These are phyloP conservation scores for Spathaspora sp. DNA, from an alignment of 1,139 yeast genomes.

Conservation along the genomic window DNA sequence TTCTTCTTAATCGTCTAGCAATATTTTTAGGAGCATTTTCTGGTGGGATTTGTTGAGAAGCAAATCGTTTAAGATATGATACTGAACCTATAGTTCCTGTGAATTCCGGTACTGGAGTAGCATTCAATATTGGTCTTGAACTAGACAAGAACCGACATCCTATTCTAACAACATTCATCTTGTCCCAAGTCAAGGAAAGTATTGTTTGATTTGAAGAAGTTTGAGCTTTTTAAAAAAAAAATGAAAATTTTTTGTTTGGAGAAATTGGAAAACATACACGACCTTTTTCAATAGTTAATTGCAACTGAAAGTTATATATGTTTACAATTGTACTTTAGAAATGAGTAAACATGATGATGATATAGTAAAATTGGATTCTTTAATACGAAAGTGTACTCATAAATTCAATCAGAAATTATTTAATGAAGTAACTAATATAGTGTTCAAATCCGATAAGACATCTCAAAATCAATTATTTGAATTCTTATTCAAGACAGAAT, in stretches of 20 bases:
- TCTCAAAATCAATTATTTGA: constrained; percentile 2
- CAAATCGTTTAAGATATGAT: background rate
- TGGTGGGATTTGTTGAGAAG: constrained; percentile 20
- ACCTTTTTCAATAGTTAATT: background rate
- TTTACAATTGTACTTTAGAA: background rate
- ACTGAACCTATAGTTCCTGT: background rate
- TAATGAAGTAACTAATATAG: constrained; percentile 5
- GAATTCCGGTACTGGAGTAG: background rate
- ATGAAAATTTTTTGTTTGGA: constrained; percentile 1
- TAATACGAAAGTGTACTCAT: background rate
- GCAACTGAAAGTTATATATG: background rate
- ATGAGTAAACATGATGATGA: background rate
- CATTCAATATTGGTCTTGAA: background rate
- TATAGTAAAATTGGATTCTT: background rate
- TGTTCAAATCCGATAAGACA: constrained; percentile 4
- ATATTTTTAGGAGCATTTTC: constrained; percentile 30
- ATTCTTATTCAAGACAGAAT: background rate
- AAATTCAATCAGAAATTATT: background rate
- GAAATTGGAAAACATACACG: background rate
- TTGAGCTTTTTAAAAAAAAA: background rate
- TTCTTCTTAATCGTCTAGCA: constrained; percentile 37
- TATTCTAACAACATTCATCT: constrained; percentile 3
- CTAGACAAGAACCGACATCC: constrained; percentile 5
- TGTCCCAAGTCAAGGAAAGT: background rate
- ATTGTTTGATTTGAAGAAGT: background rate